phyloP scores from a whole-genome alignment of 768 basidiomycete species.

The Lentinula boryana region DNA sequence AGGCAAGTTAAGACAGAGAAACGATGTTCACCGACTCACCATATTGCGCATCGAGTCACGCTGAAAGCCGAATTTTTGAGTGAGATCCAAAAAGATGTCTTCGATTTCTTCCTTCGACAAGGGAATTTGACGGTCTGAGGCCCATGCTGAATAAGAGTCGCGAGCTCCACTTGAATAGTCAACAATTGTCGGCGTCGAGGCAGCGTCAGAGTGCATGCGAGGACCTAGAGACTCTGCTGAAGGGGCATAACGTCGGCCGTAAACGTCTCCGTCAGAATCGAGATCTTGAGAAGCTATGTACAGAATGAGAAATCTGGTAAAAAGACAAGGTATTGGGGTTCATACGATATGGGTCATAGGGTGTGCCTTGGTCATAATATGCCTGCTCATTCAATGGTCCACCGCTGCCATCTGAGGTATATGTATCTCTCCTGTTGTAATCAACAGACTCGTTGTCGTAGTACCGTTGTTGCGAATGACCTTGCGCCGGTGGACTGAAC shows the following conservation, averaged over 20 bases:
- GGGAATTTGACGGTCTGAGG: slow-evolving; percentile 87
- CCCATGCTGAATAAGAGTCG: slow-evolving; percentile 95
- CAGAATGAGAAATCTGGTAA: slow-evolving; percentile 14
- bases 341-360: slow-evolving; percentile 63
- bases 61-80: slow-evolving; percentile 99
- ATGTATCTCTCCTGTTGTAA: slow-evolving; percentile 57
- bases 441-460: slow-evolving; percentile 78
- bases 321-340: background rate
- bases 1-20: background rate
- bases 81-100: slow-evolving; percentile 94
- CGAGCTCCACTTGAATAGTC: slow-evolving; percentile 58
- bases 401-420: slow-evolving; percentile 65
- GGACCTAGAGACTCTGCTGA: slow-evolving; percentile 74
- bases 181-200: slow-evolving; percentile 67
- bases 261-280: slow-evolving; percentile 73
- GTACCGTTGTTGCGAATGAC: slow-evolving; percentile 36
- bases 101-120: slow-evolving; percentile 99
- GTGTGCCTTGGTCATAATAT: slow-evolving; percentile 60
- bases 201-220: slow-evolving; percentile 57
- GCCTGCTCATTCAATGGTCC: slow-evolving; percentile 51
- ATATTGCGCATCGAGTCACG: slow-evolving; percentile 93
- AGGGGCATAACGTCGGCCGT: slow-evolving; percentile 62
- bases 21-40: slow-evolving; percentile 36
- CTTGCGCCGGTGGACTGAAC: slow-evolving; percentile 39
- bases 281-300: slow-evolving; percentile 69